Evolutionary conservation across 495 filamentous ascomycete genomes (phyloP), one percentile per base, ranked within the genome.

Genomic region (Cudoniella acicularis): DNA sequence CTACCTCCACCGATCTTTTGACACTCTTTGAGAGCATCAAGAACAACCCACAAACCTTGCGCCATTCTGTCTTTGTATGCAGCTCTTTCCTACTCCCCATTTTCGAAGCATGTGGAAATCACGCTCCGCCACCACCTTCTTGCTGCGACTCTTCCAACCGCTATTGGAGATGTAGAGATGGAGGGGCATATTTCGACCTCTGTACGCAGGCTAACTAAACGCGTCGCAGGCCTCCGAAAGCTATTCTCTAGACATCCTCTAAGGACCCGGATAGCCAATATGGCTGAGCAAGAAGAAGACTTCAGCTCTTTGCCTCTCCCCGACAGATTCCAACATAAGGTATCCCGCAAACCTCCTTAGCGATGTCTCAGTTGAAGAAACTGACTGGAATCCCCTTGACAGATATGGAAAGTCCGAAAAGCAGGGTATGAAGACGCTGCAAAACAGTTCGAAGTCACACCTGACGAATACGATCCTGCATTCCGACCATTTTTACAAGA

Each of bases 361-460:
- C 27, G 6, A 24, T 22, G 20, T 42, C 26, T 48, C 22, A 0
- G 47, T 11, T 43, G 8, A n/a, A 57, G n/a, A n/a, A 48, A 45
- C 50, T 64, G 4, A 53, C 13, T 30, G 10, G 48, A 50, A 45
- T 41, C 30, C 40, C 10, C 13, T 54, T 17, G 25, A 46, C 45
- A 94, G 87, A 85, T 88, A 68, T 99, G 94, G 94, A 99, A 99
- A 80, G 94, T 94, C 43, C 83, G 94, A 62, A 99, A 99, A 72
- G 82, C 84, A 69, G 94, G 88, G 49, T 99, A 98, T 72, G 94
- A 98, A 76, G 91, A 93, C 61, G 93, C 91, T 45, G 84, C 89
- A 41, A 88, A 90, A 68, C 80, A 84, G 62, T 98, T 99, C 67
- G 87, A 92, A 69, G 79, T 81, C 57, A 90, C 92, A 9, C 85